A percentile compares a stretch with the other conserved stretches of the same genome.
Evolutionary conservation across 306 rosid genomes (phyloP).

Genomic region (Abrus pulchellus): DNA sequence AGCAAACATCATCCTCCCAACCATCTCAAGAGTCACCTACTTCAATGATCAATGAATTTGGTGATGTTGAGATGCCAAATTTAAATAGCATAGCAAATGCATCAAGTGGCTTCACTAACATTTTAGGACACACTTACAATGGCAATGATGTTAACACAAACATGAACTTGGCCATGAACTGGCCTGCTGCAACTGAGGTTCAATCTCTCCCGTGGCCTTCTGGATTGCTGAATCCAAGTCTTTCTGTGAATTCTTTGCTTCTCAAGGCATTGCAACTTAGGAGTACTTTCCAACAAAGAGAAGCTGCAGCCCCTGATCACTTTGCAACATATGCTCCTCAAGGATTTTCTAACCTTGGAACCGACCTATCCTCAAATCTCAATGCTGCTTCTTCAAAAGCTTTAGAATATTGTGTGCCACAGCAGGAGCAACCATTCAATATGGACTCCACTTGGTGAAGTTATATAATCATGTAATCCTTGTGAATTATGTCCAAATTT

Average conservation of each 20-base stretch:
- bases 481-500: background rate
- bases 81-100: slow-evolving; percentile 53
- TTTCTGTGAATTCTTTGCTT: slow-evolving; percentile 72
- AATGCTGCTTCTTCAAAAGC: slow-evolving; percentile 57
- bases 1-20: slow-evolving; percentile 59
- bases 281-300: slow-evolving; percentile 54
- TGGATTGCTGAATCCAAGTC: slow-evolving; percentile 57
- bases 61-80: slow-evolving; percentile 66
- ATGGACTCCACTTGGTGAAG: slow-evolving; percentile 84
- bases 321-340: slow-evolving; percentile 48
- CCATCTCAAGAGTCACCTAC: slow-evolving; percentile 64
- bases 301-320: slow-evolving; percentile 39
- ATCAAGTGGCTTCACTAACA: slow-evolving; percentile 44
- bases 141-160: slow-evolving; percentile 36
- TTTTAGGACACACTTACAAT: slow-evolving; percentile 49
- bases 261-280: slow-evolving; percentile 84
- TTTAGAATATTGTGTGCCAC: slow-evolving; percentile 53
- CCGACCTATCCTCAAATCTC: slow-evolving; percentile 52
- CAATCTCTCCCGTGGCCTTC: slow-evolving; percentile 68
- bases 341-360: slow-evolving; percentile 49
- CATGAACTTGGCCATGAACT: slow-evolving; percentile 55
- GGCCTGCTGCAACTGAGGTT: slow-evolving; percentile 51
- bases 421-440: slow-evolving; percentile 76
- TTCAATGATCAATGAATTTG: slow-evolving; percentile 65
- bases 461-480: slow-evolving; percentile 14